These are phyloP conservation scores for Krasilnikovozyma curviuscula DNA, from an alignment of 768 basidiomycete genomes.

Conservation along the genomic window DNA sequence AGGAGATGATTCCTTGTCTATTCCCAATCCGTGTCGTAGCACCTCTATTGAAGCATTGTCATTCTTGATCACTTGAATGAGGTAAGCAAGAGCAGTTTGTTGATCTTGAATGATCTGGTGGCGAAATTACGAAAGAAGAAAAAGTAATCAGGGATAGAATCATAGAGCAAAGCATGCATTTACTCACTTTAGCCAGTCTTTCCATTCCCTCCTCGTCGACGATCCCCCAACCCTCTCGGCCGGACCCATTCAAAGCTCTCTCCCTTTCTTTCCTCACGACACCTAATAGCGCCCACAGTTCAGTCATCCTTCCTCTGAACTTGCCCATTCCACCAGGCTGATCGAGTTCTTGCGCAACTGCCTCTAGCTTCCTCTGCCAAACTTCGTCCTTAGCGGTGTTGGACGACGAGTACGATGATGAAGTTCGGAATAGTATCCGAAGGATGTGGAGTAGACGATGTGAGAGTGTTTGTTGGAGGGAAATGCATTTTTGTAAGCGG, in stretches of 20 bases:
- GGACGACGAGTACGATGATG: slow-evolving; percentile 18
- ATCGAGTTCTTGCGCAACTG: slow-evolving; percentile 20
- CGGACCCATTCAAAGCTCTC: slow-evolving; percentile 2
- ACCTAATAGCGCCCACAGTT: slow-evolving; percentile 23
- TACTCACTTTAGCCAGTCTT: slow-evolving; percentile 18
- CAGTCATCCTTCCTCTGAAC: slow-evolving; percentile 20
- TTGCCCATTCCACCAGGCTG: slow-evolving; percentile 8
- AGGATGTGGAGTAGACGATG: slow-evolving; percentile 21
- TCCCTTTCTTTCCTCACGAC: slow-evolving; percentile 18
- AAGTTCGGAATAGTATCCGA: slow-evolving; percentile 20
- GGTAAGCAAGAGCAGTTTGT: slow-evolving; percentile 6
- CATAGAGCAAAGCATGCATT: not conserved
- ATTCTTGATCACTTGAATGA: slow-evolving; percentile 10
- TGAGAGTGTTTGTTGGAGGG: slow-evolving; percentile 13
- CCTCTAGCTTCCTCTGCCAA: slow-evolving; percentile 15
- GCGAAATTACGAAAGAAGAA: not conserved
- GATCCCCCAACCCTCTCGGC: slow-evolving; percentile 15
- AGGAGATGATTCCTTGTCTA: not conserved
- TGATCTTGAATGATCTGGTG: slow-evolving; percentile 10
- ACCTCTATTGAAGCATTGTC: slow-evolving; percentile 8
- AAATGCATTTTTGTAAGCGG: slow-evolving; percentile 6
- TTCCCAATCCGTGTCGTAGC: slow-evolving; percentile 1
- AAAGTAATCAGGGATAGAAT: too few relatives aligned
- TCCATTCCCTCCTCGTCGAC: slow-evolving; percentile 17
- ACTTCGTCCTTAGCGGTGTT: slow-evolving; percentile 20